A percentile compares a stretch with the other conserved stretches of the same genome.
phyloP scores from a whole-genome alignment of 768 basidiomycete species.

The Neoboletus subvelutipes region DNA sequence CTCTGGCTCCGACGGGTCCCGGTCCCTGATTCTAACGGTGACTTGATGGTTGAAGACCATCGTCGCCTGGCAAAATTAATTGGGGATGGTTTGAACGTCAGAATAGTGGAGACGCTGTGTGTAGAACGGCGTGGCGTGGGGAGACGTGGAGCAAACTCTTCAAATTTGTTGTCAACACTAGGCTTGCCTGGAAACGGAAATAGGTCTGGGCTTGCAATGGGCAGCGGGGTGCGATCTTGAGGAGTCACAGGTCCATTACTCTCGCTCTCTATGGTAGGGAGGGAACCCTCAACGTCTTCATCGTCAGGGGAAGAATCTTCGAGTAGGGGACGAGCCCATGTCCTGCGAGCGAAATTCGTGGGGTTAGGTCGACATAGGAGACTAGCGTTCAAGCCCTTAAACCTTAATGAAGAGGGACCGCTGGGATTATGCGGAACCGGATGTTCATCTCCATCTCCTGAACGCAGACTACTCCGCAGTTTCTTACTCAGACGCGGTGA shows the following conservation, averaged over 20 bases:
- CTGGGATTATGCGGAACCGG: slow-evolving; percentile 27
- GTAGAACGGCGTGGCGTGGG: slow-evolving; percentile 23
- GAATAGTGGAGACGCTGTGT: slow-evolving; percentile 36
- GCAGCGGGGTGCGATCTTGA: slow-evolving; percentile 47
- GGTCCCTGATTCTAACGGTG: slow-evolving; percentile 34
- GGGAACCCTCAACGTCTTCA: slow-evolving; percentile 32
- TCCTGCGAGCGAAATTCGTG: slow-evolving; percentile 54
- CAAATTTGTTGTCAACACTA: slow-evolving; percentile 19
- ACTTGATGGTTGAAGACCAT: slow-evolving; percentile 48
- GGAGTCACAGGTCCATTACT: slow-evolving; percentile 55
- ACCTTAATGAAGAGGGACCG: slow-evolving; percentile 26
- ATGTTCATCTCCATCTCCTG: slow-evolving; percentile 29
- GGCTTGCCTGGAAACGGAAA: slow-evolving; percentile 23
- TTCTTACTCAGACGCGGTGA: slow-evolving; percentile 30
- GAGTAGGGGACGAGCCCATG: slow-evolving; percentile 47
- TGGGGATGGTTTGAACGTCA: slow-evolving; percentile 63
- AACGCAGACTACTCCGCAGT: slow-evolving; percentile 16
- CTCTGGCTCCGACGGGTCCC: slow-evolving; percentile 36
- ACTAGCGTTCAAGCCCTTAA: slow-evolving; percentile 41
- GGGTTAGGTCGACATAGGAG: slow-evolving; percentile 62
- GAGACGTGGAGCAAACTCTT: slow-evolving; percentile 23
- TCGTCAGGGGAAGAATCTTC: slow-evolving; percentile 37
- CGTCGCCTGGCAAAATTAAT: slow-evolving; percentile 60
- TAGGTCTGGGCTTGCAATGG: slow-evolving; percentile 37
- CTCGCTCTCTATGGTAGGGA: slow-evolving; percentile 46